Conservation (phyloP, 192 early-diverging fungal genomes). For the Phlyctochytrium arcticum region DNA sequence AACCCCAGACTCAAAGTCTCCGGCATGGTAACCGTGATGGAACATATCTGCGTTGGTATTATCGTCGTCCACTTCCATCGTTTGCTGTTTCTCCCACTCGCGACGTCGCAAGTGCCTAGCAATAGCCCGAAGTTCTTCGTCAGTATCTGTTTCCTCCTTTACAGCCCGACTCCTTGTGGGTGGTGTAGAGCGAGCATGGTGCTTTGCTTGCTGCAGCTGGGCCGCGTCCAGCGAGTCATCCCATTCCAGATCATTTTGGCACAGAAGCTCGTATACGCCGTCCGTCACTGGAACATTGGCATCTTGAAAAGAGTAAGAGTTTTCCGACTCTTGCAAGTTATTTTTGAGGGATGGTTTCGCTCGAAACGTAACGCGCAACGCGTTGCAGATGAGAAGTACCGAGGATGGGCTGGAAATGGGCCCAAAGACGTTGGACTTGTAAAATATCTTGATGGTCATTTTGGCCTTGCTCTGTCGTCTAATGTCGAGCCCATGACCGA, state of each 20-base stretch:
- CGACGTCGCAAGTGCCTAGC: not conserved
- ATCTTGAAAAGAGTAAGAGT: not conserved
- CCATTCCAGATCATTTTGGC: slow-evolving; percentile 1
- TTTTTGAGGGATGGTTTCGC: slow-evolving; percentile 9
- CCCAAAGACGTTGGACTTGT: slow-evolving; percentile 17
- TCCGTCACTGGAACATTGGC: not conserved
- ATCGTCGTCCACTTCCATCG: not conserved
- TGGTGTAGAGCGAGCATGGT: not conserved
- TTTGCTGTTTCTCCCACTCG: not conserved
- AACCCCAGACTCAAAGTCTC: slow-evolving; percentile 20
- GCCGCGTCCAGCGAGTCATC: slow-evolving; percentile 4
- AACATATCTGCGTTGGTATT: not conserved
- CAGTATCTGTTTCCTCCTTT: too few species aligned
- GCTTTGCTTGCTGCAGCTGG: not conserved
- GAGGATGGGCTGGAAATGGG: slow-evolving; percentile 16
- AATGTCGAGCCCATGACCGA: too few species aligned
- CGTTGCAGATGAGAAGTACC: not conserved
- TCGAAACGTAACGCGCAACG: slow-evolving; percentile 18
- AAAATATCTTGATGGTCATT: slow-evolving; percentile 26
- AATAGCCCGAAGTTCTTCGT: not conserved
- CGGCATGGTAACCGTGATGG: not conserved
- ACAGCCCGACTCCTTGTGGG: not conserved
- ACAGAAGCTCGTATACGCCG: slow-evolving; percentile 14
- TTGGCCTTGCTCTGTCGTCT: too few species aligned
- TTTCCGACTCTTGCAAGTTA: not conserved